Evolutionary conservation across 345 rosid species (phyloP).

Genomic region (Bretschneidera sinensis): DNA sequence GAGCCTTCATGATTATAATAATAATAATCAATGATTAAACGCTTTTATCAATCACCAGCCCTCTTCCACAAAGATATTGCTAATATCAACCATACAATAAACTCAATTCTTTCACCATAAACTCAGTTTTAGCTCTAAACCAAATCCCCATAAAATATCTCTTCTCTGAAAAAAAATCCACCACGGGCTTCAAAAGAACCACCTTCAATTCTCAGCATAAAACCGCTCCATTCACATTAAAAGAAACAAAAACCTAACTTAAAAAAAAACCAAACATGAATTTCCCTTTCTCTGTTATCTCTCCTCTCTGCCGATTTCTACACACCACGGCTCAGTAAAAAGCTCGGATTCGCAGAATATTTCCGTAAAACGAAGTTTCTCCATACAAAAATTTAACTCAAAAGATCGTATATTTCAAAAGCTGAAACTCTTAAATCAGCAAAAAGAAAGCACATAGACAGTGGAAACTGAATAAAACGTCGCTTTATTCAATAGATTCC

Average conservation of each 20-base stretch:
- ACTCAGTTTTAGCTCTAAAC: conserved; percentile 6
- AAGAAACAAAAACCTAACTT: not conserved
- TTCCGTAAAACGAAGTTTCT: not conserved
- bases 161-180: not conserved
- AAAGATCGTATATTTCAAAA: not conserved
- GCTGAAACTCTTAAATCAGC: conserved; percentile 1
- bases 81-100: not conserved
- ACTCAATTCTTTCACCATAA: conserved; percentile 11
- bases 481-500: not conserved
- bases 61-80: conserved; percentile 4
- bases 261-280: not conserved
- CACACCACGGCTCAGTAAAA: not conserved
- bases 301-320: not conserved
- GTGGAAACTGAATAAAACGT: not conserved
- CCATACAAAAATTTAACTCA: not conserved
- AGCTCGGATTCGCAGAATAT: not conserved
- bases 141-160: not conserved
- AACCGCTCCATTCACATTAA: not conserved
- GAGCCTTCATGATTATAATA: conserved; percentile 76
- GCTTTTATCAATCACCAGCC: conserved; percentile 11
- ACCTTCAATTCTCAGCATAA: not conserved
- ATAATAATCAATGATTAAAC: not conserved
- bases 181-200: not conserved
- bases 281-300: not conserved
- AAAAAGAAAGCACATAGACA: not conserved